Percentiles rank a stretch among this genome's conserved stretches.
These are phyloP conservation scores for Senna siamea DNA, from an alignment of 306 rosid genomes.

Conservation along the genomic window DNA sequence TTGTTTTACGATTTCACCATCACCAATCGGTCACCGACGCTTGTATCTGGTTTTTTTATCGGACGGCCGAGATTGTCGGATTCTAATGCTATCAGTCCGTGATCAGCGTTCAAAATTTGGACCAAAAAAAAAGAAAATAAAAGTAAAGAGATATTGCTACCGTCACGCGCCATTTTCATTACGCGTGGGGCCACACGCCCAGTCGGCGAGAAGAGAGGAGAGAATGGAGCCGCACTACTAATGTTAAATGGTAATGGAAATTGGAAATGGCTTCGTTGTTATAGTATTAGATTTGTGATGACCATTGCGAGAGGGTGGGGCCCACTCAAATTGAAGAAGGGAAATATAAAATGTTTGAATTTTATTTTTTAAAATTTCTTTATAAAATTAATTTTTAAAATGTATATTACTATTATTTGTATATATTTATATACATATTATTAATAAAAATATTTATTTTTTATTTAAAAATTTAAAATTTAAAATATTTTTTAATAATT, in stretches of 20 bases:
- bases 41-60: conserved; percentile 42
- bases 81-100: conserved; percentile 46
- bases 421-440: no score
- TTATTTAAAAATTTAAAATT: no score
- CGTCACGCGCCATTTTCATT: conserved; percentile 39
- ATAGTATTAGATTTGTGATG: no score
- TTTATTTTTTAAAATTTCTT: no score
- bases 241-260: not conserved
- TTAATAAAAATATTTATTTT: no score
- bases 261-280: not conserved
- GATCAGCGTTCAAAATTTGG: conserved; percentile 55
- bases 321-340: no score
- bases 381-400: no score
- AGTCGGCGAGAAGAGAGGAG: conserved; percentile 43
- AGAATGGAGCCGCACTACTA: conserved; percentile 43
- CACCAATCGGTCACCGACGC: conserved; percentile 51
- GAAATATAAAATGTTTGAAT: no score
- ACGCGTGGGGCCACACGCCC: conserved; percentile 49
- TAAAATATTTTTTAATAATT: no score
- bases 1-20: conserved; percentile 10
- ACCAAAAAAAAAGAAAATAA: not conserved
- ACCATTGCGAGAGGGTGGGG: not conserved
- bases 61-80: conserved; percentile 34
- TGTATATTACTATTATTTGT: no score
- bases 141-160: not conserved